Evolutionary conservation across 1,139 yeast species (phyloP), one percentile per base, ranked within the genome.

Genomic region (Yamadazyma dendronema): DNA sequence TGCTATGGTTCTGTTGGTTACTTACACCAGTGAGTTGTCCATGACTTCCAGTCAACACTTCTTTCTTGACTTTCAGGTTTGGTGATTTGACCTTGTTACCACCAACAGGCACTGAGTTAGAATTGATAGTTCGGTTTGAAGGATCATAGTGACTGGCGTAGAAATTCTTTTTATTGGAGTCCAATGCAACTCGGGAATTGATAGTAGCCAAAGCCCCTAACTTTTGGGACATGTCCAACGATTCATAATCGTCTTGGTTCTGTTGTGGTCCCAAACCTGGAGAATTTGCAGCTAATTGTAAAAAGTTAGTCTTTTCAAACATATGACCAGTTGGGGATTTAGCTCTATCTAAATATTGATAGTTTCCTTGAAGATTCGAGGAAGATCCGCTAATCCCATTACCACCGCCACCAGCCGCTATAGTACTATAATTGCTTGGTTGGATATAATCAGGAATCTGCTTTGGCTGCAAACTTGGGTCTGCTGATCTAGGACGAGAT

Each of bases 171-270:
- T 74, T 70, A 49, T 64, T 67, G 6, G 77, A 73, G 52, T 80
- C 85, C 44, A 79, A 62, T 10, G 80, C 81, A 16, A 76, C 79
- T 36, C 86, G 60, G 10, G 77, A 75, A 48, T 79, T 77, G 41
- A 80, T 79, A 4, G 86, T 80, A 14, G 81, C 75, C 43, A 80
- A 64, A 1, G 85, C 84, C 17, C 82, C 81, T 44, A 81, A 59
- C 54, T 80, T 80, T 31, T 71, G 72, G 35, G 68, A 60, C 50
- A 69, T 56, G 44, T 76, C 74, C 27, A 54, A 46, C n/a, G 56
- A 44, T 16, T 57, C 62, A 35, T 57, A 62, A 17, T 50, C 42
- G n/a, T 40, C 43, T 12, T 38, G 41, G 13, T 28, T 24, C 28
- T 42, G 47, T 30, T 42, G 50, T 17, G 43, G 39, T 17, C 37